These are phyloP conservation scores for Hyparrhenia diplandra DNA, from an alignment of 176 grass and related monocot species.

Conservation along the genomic window DNA sequence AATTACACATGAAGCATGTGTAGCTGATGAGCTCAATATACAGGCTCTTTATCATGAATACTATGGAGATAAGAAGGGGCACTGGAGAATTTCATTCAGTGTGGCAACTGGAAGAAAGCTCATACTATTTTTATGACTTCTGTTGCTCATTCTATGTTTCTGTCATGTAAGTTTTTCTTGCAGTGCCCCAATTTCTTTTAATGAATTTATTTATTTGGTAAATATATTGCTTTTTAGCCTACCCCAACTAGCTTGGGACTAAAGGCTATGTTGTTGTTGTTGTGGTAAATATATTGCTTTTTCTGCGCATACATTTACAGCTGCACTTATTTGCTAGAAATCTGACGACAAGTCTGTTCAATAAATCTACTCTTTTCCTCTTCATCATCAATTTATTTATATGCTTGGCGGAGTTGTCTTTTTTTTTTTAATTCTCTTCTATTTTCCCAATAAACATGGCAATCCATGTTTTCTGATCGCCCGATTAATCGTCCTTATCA, in stretches of 20 bases:
- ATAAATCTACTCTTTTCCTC: background rate
- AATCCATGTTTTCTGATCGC: too few relatives aligned
- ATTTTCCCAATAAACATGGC: background rate
- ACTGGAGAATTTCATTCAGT: constrained; percentile 78
- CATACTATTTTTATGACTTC: constrained; percentile 87
- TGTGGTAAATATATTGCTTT: too few relatives aligned
- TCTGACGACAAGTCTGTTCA: background rate
- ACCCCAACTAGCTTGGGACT: too few relatives aligned
- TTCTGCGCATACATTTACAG: background rate
- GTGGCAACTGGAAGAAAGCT: constrained; percentile 76
- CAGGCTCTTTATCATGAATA: constrained; percentile 90
- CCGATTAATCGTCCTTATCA: too few relatives aligned
- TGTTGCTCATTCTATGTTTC: constrained; percentile 78
- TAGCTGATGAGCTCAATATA: constrained; percentile 25
- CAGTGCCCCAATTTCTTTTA: background rate
- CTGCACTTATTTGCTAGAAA: background rate
- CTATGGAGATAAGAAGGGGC: constrained; percentile 57
- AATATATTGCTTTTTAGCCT: too few relatives aligned
- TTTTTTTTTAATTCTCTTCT: constrained; percentile 4
- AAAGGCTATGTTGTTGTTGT: too few relatives aligned
- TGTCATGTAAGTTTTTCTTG: constrained; percentile 64
- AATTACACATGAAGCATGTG: background rate
- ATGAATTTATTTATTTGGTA: background rate
- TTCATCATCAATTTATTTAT: background rate
- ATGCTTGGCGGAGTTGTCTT: background rate